A percentile compares a stretch with the other conserved stretches of the same genome.
phyloP scores from a whole-genome alignment of 2,329 filamentous ascomycete species.

The Monilinia vaccinii-corymbosi region DNA sequence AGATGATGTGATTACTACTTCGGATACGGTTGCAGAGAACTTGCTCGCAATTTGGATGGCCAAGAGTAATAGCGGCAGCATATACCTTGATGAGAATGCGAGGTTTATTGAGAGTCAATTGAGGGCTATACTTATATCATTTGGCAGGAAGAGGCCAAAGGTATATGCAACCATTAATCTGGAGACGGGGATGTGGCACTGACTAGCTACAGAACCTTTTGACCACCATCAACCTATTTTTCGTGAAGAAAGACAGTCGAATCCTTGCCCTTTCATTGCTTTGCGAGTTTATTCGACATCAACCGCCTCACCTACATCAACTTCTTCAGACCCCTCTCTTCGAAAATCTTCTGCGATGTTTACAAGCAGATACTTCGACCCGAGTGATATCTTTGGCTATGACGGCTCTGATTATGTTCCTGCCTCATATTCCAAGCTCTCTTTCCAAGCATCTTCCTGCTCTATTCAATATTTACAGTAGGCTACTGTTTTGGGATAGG shows the following conservation, averaged over 20 bases:
- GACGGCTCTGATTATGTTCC: constrained; percentile 68
- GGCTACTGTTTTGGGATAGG: constrained; percentile 68
- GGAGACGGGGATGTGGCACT: constrained; percentile 10
- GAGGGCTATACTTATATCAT: constrained; percentile 34
- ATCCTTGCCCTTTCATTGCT: constrained; percentile 57
- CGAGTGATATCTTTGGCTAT: constrained; percentile 67
- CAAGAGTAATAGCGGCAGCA: constrained; percentile 31
- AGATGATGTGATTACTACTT: constrained; percentile 36
- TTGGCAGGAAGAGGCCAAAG: constrained; percentile 60
- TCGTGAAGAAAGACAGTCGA: constrained; percentile 56
- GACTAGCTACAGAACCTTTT: constrained; percentile 50
- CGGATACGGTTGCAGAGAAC: constrained; percentile 45
- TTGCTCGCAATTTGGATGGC: constrained; percentile 50
- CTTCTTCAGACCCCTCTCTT: constrained; percentile 64
- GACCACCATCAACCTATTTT: constrained; percentile 52
- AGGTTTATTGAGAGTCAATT: constrained; percentile 37
- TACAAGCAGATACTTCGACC: constrained; percentile 70
- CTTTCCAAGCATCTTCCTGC: constrained; percentile 59
- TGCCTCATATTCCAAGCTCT: constrained; percentile 71
- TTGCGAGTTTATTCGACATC: constrained; percentile 62
- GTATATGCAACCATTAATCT: constrained; percentile 27
- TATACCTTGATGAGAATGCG: constrained; percentile 35
- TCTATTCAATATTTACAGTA: constrained; percentile 73
- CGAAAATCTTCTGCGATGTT: constrained; percentile 59
- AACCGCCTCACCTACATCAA: constrained; percentile 71